phyloP scores from a whole-genome alignment of 176 grass and related monocot genomes.

The Rhynchospora pubera region DNA sequence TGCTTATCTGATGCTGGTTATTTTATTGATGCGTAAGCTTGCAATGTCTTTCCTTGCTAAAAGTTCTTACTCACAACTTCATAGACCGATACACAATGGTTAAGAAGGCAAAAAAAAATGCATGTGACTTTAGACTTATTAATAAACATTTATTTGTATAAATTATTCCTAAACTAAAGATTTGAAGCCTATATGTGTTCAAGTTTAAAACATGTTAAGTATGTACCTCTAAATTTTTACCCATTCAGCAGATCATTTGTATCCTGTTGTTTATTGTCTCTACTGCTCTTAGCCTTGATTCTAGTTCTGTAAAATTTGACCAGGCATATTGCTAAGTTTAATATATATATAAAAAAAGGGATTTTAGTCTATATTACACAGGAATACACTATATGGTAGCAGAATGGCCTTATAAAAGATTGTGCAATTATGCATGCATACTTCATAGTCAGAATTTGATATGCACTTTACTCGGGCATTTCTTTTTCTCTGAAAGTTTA shows the following conservation, averaged over 20 bases:
- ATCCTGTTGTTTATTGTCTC: neutral
- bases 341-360: neutral
- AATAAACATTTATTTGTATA: neutral
- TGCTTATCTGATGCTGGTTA: slow-evolving; percentile 94
- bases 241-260: neutral
- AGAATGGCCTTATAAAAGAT: neutral
- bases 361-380: neutral
- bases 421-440: neutral
- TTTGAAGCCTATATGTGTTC: neutral
- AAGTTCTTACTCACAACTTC: neutral
- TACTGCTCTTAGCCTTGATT: neutral
- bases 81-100: neutral
- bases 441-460: neutral
- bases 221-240: neutral
- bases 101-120: neutral
- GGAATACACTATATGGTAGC: neutral
- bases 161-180: neutral
- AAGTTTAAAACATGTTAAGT: neutral
- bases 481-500: neutral
- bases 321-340: neutral
- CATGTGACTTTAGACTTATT: neutral
- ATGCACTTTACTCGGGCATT: neutral
- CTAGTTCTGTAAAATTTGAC: neutral
- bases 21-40: slow-evolving; percentile 73
- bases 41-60: slow-evolving; percentile 2